Base-by-base conservation (phyloP, 257 asterid genomes). In the Solanum pennellii region DNA sequence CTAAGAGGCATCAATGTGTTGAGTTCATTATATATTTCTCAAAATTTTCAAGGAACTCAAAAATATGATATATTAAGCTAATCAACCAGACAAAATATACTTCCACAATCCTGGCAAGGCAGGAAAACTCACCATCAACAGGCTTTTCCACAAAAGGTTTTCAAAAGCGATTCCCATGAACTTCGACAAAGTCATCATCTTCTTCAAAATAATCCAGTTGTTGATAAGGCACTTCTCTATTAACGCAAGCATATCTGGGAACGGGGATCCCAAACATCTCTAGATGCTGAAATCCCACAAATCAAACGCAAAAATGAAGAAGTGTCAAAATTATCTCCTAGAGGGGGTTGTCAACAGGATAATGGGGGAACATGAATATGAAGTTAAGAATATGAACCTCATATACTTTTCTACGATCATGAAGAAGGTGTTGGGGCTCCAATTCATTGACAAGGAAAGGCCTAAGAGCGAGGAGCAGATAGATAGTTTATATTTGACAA, bases 141-240 rank as follows among this genome's bases (percentile, higher is more conserved):
- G 99, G 99, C 91, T 97, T 97, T 96, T 97, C 99, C 85, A 97
- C 99, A 88, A 97, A 94, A 65, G 99, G 99, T 88, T 97, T 97
- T 95, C 96, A 94, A 89, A 97, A 97, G 59, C 95, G 92, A 86
- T 91, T 89, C 66, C 98, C 98, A 71, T 90, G 97, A 41, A 97
- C 99, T 90, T 97, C 98, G 87, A 97, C 96, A 92, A 91, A 97
- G 91, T 97, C 99, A 83, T 97, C 99, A 93, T 94, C 99, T 94
- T 97, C 99, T n/a, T 90, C 86, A 91, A 97, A 97, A 90, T 93
- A 94, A 87, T 94, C 98, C 90, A 95, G 92, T 92, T 94, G 96
- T 94, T 97, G 98, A 87, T 93, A 93, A 12, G 98, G 96, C 35
- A 18, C 89, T 90, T 97, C 98, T 86, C 98, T 93, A 89, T 94